Base-by-base conservation (phyloP, 257 asterid species). In the Capsicum pubescens region DNA sequence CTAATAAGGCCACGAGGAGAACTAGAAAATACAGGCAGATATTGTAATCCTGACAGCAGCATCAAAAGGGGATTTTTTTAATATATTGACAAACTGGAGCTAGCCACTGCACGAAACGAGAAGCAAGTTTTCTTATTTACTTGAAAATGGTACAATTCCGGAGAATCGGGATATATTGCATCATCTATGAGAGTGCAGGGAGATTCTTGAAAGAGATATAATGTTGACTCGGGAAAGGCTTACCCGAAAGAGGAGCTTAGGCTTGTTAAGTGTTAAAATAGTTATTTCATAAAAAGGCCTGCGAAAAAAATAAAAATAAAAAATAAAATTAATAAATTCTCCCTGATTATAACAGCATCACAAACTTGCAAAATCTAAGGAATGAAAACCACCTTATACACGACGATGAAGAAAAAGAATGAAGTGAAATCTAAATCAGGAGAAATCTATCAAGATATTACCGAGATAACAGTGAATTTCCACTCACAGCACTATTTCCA, bases 221-320 rank as follows among this genome's bases (percentile, higher is more conserved):
- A 35, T 0, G 3, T 66, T 66, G 19, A 35, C 19, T 32, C 8
- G 13, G 84, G 17, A 81, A 83, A 52, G 83, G 74, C 46, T 81
- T 88, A 95, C 99, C 93, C 85, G 87, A 87, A 92, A 90, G 81
- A 95, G 99, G 84, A 95, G 98, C 87, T 93, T 95, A 57, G 97
- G 93, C 91, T 93, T 92, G 94, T 95, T 98, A 84, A 87, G 90
- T 3, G 94, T 91, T 61, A 97, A 95, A 87, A 95, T 94, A 14
- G 98, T 92, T 81, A 95, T 86, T 87, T 95, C 99, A 84, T 94
- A 93, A 70, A 85, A 83, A 76, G 94, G 90, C 91, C 99, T 94
- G 86, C 83, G 85, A 86, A 83, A 78, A 42, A 83, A 72, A 85
- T n/a, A n/a, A 36, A 84, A 77, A 63, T 3, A 32, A 26, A 7